These are phyloP conservation scores for Kalanchoe fedtschenkoi DNA, from an alignment of 164 flowering plant genomes.

Conservation along the genomic window DNA sequence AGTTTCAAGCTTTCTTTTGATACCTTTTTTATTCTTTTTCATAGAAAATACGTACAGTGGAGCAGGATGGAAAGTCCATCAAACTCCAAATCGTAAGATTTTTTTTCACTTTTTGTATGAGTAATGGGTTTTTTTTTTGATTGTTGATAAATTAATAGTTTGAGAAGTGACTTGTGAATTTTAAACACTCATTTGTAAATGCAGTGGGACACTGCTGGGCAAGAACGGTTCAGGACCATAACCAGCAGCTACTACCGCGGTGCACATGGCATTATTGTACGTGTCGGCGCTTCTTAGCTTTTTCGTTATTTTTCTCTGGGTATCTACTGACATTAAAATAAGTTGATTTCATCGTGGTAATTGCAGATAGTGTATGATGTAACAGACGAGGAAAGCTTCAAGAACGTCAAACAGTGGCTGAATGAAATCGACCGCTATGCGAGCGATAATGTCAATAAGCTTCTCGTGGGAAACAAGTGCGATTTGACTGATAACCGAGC, in stretches of 20 bases:
- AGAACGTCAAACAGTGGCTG: slow-evolving; percentile 4
- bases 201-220: slow-evolving; percentile 85
- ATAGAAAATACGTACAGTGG: slow-evolving; percentile 64
- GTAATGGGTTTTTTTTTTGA: neutral
- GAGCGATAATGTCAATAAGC: slow-evolving; percentile 9
- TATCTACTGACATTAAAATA: neutral
- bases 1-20: neutral
- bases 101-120: neutral
- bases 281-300: too few relatives aligned
- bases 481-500: slow-evolving; percentile 6
- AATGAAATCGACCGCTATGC: slow-evolving; percentile 8
- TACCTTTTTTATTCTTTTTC: slow-evolving; percentile 1
- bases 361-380: slow-evolving; percentile 9
- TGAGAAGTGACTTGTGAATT: neutral
- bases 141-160: neutral
- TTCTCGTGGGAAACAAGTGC: slow-evolving; percentile 8
- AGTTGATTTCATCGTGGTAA: too few relatives aligned
- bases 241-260: slow-evolving; percentile 78
- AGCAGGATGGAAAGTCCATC: slow-evolving; percentile 54
- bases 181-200: neutral
- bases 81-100: slow-evolving; percentile 63
- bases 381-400: slow-evolving; percentile 6
- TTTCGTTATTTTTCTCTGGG: neutral
- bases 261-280: slow-evolving; percentile 77
- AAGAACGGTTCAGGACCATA: slow-evolving; percentile 75